Base-by-base conservation (phyloP, 176 grass and related monocot genomes). In the Phragmites australis region DNA sequence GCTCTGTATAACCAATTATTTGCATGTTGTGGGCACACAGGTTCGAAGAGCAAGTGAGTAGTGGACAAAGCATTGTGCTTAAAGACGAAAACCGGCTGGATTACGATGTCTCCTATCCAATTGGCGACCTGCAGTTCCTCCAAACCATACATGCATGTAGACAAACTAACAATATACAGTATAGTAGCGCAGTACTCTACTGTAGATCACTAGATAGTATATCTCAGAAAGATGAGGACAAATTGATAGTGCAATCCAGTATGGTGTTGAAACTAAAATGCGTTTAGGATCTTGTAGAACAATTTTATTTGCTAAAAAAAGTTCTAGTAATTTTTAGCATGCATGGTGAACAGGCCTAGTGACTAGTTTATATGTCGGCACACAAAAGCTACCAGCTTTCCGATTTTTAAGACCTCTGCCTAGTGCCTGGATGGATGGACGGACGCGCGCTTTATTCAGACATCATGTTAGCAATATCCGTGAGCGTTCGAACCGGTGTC, bases 371-470 rank as follows among this genome's bases (percentile, higher is more conserved):
- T 61, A 61, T 63, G 65, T 60, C 46, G 25, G 32, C 55, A 45
- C 46, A 1, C 6, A 42, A 79, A 86, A 73, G 57, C 0, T 39
- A 63, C 19, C 8, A 30, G 4, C 63, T 85, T 62, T 62, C 74
- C 54, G 17, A 13, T 44, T 79, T 63, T 50, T 5, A 21, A 29
- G 55, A 72, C n/a, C n/a, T n/a, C n/a, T n/a, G n/a, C 75, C 52
- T n/a, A 34, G 41, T 26, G 53, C 31, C 17, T 9, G 16, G 30
- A 50, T 30, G 66, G 6, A 46, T 11, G 18, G 11, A 39, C 21
- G 74, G 23, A 16, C 17, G 23, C 8, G 18, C 19, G 65, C 43
- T 79, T 85, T 85, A 45, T 44, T 18, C 37, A 4, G 67, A 65
- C 23, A 45, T 42, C 22, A 51, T 61, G 31, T 22, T 71, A 15